phyloP scores from a whole-genome alignment of 2,329 filamentous ascomycete genomes.

The Ascochyta clinopodiicola region DNA sequence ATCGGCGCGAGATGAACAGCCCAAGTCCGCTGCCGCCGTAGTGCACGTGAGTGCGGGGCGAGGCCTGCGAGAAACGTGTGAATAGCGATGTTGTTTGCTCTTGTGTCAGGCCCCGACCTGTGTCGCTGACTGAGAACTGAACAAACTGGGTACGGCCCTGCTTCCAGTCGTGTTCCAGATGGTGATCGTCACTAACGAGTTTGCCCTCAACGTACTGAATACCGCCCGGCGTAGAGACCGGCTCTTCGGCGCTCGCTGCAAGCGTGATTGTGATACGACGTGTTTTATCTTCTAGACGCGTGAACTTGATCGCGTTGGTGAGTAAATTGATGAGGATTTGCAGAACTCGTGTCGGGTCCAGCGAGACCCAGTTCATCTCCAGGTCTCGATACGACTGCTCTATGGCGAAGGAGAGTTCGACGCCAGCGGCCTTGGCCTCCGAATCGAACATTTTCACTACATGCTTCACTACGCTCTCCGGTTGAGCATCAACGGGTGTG shows the following conservation, averaged over 20 bases:
- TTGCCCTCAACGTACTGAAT: constrained; percentile 37
- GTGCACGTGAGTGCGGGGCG: constrained; percentile 42
- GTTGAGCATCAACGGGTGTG: constrained; percentile 48
- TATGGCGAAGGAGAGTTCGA: constrained; percentile 34
- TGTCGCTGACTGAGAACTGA: constrained; percentile 48
- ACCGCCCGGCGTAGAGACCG: constrained; percentile 39
- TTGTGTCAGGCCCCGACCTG: constrained; percentile 48
- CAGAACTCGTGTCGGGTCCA: constrained; percentile 52
- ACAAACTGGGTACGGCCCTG: constrained; percentile 38
- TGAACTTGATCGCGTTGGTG: constrained; percentile 56
- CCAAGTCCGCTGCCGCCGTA: constrained; percentile 51
- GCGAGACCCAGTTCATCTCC: constrained; percentile 47
- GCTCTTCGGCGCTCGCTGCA: constrained; percentile 39
- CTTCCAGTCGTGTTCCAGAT: constrained; percentile 43
- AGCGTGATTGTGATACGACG: constrained; percentile 49
- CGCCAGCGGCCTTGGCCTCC: constrained; percentile 41
- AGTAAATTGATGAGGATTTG: constrained; percentile 49
- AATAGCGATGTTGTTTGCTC: constrained; percentile 45
- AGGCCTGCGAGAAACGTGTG: constrained; percentile 41
- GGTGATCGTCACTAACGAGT: constrained; percentile 26
- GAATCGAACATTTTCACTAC: constrained; percentile 49
- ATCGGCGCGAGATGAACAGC: constrained; percentile 40
- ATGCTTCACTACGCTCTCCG: constrained; percentile 40
- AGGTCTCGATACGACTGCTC: constrained; percentile 49
- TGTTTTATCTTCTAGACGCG: constrained; percentile 37